Evolutionary conservation across 2,329 filamentous ascomycete genomes (phyloP).

Genomic region (Falciphora oryzae): DNA sequence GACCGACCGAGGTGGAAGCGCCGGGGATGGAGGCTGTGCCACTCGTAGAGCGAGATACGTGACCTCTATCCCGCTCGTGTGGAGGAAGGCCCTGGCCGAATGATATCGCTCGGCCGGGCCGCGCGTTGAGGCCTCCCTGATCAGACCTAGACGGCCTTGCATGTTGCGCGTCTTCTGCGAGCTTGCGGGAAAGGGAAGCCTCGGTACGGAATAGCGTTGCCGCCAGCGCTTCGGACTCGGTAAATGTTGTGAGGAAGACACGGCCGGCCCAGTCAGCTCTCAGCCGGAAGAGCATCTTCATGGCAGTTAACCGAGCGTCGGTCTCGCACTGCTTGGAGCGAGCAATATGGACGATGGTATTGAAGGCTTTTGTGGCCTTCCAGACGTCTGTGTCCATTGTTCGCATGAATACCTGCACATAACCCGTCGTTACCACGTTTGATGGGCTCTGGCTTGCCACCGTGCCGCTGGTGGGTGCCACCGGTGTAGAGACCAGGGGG

Average conservation of each 20-base stretch:
- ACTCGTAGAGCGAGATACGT: slow-evolving; percentile 6
- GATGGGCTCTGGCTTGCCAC: slow-evolving; percentile 47
- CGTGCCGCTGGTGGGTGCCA: slow-evolving; percentile 18
- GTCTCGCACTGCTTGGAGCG: slow-evolving; percentile 53
- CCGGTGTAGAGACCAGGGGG: slow-evolving; percentile 32
- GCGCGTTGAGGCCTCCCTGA: slow-evolving; percentile 28
- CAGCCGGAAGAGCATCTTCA: slow-evolving; percentile 76
- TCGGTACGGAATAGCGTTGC: slow-evolving; percentile 63
- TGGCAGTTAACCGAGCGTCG: slow-evolving; percentile 65
- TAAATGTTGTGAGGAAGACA: slow-evolving; percentile 63
- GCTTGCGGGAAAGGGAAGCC: slow-evolving; percentile 43
- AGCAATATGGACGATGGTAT: slow-evolving; percentile 58
- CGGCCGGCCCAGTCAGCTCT: slow-evolving; percentile 76
- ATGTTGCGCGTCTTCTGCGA: slow-evolving; percentile 45
- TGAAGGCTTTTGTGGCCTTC: slow-evolving; percentile 60
- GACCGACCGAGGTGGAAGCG: background rate
- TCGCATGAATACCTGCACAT: slow-evolving; percentile 71
- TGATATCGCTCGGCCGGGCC: slow-evolving; percentile 45
- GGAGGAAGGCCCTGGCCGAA: slow-evolving; percentile 35
- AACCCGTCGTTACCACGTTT: slow-evolving; percentile 65
- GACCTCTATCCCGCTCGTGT: slow-evolving; percentile 2
- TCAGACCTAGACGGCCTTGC: slow-evolving; percentile 40
- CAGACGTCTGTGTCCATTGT: slow-evolving; percentile 59
- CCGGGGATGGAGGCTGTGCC: background rate
- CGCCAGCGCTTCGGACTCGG: slow-evolving; percentile 70